These are phyloP conservation scores for Aureobasidium sp. DNA, from an alignment of 2,329 filamentous ascomycete genomes.

Conservation along the genomic window DNA sequence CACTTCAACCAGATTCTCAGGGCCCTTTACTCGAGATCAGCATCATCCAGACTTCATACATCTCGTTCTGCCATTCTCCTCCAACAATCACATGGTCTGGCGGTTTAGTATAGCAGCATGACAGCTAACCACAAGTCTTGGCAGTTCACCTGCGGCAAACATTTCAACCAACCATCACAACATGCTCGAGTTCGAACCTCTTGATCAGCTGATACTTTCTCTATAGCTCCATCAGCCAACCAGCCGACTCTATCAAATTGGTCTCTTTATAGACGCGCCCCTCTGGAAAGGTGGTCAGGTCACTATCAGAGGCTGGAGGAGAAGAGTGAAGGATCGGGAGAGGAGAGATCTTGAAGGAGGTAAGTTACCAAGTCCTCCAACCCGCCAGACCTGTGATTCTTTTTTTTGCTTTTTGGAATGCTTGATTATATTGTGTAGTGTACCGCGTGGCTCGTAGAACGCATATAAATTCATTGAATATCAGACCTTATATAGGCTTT, in stretches of 20 bases:
- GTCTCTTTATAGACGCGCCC: background rate
- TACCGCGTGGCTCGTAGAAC: background rate
- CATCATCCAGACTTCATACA: background rate
- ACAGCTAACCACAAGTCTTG: background rate
- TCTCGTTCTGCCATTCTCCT: too few relatives aligned
- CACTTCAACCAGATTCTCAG: background rate
- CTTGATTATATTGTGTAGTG: background rate
- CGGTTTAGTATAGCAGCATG: background rate
- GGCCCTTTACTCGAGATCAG: background rate
- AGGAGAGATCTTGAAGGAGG: background rate
- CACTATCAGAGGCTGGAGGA: background rate
- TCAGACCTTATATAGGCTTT: background rate
- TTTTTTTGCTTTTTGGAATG: background rate
- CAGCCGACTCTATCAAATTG: too few relatives aligned
- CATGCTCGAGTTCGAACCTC: background rate
- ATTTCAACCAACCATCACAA: background rate
- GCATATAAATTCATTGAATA: background rate
- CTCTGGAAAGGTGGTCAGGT: background rate
- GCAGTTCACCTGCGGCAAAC: background rate
- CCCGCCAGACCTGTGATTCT: background rate
- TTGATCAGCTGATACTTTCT: background rate
- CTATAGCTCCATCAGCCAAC: background rate
- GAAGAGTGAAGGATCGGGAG: background rate
- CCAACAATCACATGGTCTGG: background rate
- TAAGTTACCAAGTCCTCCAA: background rate